Base-by-base conservation (phyloP, 352 stramenopile species). In the Phytophthora cryptogea region DNA sequence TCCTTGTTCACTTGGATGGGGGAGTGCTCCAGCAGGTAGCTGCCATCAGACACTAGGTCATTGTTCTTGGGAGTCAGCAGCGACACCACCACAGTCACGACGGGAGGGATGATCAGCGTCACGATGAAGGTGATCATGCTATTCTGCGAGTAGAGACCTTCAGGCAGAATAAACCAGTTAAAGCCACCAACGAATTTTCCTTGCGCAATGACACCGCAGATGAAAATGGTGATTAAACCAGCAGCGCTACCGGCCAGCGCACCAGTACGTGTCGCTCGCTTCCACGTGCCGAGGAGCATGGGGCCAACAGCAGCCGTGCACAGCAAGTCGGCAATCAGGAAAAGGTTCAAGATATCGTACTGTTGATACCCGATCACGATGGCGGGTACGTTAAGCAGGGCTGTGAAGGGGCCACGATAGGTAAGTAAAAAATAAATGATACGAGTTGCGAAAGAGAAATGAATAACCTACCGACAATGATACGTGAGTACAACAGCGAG, bases 61-160 rank as follows among this genome's bases (percentile, higher is more conserved):
- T 50, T 59, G 30, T 55, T 47, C 8, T 37, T 36, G 7, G 72
- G 67, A 31, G 74, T 35, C 35, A 64, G 45, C 41, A 89, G 54
- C 61, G 80, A 87, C 27, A 85, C 66, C 9, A 26, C 68, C 28
- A 87, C 43, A 3, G 80, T 89, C 20, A 68, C 68, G 11, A 68
- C 40, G 8, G 68, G 66, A 28, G 80, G 80, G 14, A 89, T 65
- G 36, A 87, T 49, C 11, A 87, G 63, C 40, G 72, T 69, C 30
- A 86, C 52, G 51, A 89, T 80, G 68, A 89, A 89, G 33, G 78
- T 86, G 58, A 87, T 68, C 76, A 89, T 87, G 59, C 72, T 86
- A 70, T 80, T 80, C 36, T 49, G 56, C 54, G 72, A 77, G 67
- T 87, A 89, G 30, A 87, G 71, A 11, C 76, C 76, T 33, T 89